Evolutionary conservation across 2,329 filamentous ascomycete genomes (phyloP).

Genomic region (Epichloe brachyelytri): DNA sequence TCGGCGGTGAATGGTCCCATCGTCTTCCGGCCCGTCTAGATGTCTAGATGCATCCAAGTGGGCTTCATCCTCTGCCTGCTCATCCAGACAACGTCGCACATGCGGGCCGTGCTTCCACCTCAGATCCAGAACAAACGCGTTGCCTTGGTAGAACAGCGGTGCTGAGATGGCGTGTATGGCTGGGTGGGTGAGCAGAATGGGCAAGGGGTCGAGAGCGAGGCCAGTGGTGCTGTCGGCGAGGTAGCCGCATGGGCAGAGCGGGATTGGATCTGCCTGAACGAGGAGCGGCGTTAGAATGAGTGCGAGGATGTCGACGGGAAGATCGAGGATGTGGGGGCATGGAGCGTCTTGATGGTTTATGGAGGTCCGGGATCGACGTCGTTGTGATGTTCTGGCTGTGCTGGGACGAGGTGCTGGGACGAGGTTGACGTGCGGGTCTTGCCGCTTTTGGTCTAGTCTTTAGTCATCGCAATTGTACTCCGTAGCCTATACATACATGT

Average conservation of each 20-base stretch:
- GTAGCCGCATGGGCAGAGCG: constrained; percentile 17
- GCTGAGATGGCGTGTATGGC: constrained; percentile 19
- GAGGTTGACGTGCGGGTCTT: too few relatives aligned
- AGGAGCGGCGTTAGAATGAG: constrained; percentile 19
- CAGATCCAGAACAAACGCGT: constrained; percentile 18
- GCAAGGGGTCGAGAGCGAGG: constrained; percentile 10
- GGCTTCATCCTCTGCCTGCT: constrained; percentile 4
- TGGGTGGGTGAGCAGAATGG: constrained; percentile 21
- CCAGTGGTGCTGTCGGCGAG: constrained; percentile 3
- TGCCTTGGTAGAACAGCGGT: constrained; percentile 20
- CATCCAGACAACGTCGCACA: constrained; percentile 14
- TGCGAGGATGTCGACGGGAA: constrained; percentile 20
- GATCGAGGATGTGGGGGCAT: constrained; percentile 17
- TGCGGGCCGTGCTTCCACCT: constrained; percentile 16
- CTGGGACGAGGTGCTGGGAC: too few relatives aligned
- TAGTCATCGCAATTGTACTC: too few relatives aligned
- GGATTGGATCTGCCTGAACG: constrained; percentile 11
- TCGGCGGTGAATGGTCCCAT: constrained; percentile 3
- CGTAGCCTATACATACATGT: too few relatives aligned
- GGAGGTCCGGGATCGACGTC: too few relatives aligned
- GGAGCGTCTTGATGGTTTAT: neutral
- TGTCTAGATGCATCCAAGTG: neutral
- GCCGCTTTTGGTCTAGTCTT: too few relatives aligned
- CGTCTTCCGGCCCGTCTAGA: constrained; percentile 5
- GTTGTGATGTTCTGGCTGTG: too few relatives aligned